Evolutionary conservation across 257 asterid species (phyloP), one percentile per base, ranked within the genome.

Genomic region (Jacaranda copaia): DNA sequence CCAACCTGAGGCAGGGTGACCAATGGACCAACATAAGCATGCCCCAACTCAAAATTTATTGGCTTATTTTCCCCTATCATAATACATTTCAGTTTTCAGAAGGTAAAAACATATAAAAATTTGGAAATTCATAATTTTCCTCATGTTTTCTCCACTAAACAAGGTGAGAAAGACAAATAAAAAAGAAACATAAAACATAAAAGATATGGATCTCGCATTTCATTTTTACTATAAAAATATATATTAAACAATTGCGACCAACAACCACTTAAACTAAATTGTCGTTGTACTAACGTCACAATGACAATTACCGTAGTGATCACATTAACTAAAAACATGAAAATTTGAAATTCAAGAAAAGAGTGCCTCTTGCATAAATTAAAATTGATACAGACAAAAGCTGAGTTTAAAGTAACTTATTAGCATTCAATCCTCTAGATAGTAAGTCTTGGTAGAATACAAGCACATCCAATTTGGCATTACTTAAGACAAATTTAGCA

Each of bases 11-110:
- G 98, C 90, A 91, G 81, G 45, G 89, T 88, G 64, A 90, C 98
- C 78, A 93, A 80, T 66, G 98, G 98, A 35, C 98, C 98, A 80
- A 97, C 98, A 85, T 97, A 93, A 8, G 98, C 97, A 78, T 93
- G 98, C 98, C 98, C 91, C 40, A 93, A 70, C 97, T 93, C 98
- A 1, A 97, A 93, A 83, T 83, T 89, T 48, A 93, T 88, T 12
- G 80, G 71, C 70, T 91, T 89, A 81, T 85, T 91, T 49, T 81
- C 81, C 67, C 91, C 98, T 93, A 68, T 64, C 18, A 68, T 4
- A 77, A n/a, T n/a, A n/a, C n/a, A n/a, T n/a, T n/a, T n/a, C n/a
- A n/a, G n/a, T n/a, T n/a, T n/a, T n/a, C n/a, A n/a, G n/a, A n/a
- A n/a, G n/a, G n/a, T n/a, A n/a, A 3, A 2, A 59, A 67, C 3